Percentiles rank a stretch among this genome's conserved stretches.
phyloP scores from a whole-genome alignment of 768 basidiomycete species.

The Polyporus arcularius region DNA sequence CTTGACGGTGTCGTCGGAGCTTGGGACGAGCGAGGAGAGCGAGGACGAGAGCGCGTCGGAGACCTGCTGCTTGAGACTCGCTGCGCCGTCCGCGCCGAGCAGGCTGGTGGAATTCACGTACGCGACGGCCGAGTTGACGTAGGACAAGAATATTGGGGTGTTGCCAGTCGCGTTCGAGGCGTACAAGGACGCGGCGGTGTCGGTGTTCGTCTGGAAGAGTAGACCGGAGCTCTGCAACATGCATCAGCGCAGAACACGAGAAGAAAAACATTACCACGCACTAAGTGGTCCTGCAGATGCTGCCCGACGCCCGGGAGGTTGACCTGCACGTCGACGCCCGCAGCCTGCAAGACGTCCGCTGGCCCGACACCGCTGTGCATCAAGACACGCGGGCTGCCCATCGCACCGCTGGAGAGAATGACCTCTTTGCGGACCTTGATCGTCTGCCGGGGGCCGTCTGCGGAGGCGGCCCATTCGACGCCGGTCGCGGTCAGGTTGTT shows the following conservation, averaged over 20 bases:
- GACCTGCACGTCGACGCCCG: slow-evolving; percentile 44
- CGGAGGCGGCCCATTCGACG: slow-evolving; percentile 49
- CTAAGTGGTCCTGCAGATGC: slow-evolving; percentile 58
- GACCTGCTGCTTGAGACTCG: slow-evolving; percentile 36
- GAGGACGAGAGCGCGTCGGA: slow-evolving; percentile 33
- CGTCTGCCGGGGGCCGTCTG: slow-evolving; percentile 35
- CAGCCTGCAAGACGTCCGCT: slow-evolving; percentile 47
- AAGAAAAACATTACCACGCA: slow-evolving; percentile 5
- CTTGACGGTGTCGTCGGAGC: slow-evolving; percentile 44
- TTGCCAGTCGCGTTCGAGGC: slow-evolving; percentile 25
- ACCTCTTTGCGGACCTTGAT: slow-evolving; percentile 65
- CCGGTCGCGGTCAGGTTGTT: slow-evolving; percentile 42
- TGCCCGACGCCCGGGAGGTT: slow-evolving; percentile 63
- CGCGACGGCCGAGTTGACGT: slow-evolving; percentile 64
- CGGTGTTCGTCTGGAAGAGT: slow-evolving; percentile 37
- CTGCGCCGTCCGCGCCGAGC: slow-evolving; percentile 37
- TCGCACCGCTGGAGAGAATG: slow-evolving; percentile 48
- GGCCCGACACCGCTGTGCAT: slow-evolving; percentile 63
- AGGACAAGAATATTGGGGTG: slow-evolving; percentile 45
- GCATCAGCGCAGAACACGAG: neutral
- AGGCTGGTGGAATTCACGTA: slow-evolving; percentile 56
- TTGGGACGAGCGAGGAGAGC: slow-evolving; percentile 43
- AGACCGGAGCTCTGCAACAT: slow-evolving; percentile 36
- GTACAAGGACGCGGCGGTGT: slow-evolving; percentile 40
- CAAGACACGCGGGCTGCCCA: slow-evolving; percentile 57